Evolutionary conservation across 257 asterid genomes (phyloP), one percentile per base, ranked within the genome.

Genomic region (Solanum tarijense): DNA sequence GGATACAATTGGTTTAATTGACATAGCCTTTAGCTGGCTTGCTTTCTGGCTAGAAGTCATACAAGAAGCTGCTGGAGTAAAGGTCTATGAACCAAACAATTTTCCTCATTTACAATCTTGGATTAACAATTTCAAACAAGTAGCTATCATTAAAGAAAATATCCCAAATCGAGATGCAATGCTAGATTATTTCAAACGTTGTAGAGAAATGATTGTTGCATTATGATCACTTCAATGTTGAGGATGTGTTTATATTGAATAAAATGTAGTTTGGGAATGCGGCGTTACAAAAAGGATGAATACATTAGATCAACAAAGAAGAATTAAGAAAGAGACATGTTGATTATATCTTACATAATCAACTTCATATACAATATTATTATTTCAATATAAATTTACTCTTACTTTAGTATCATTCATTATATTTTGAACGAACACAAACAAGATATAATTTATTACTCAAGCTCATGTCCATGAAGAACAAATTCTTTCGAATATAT

Each of bases 11-110:
- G 89, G 85, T 11, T 65, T 87, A 39, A 88, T 62, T 71, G 92
- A 91, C 74, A 16, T 89, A 38, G 36, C 83, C 8, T 76, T 88
- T 48, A 89, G 87, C 1, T 91, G 91, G 91, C 36, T 89, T 20
- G 82, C 89, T 23, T 12, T 32, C 12, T 88, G 91, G 93, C 73
- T 83, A 62, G 89, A 88, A 31, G 39, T 87, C 89, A 71, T 79
- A 43, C 76, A 91, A 81, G 88, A 75, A 32, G 27, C 83, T 11
- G 87, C 68, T 31, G 93, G 86, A 1, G 39, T 55, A 8, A 55
- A 82, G 66, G 86, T 88, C 68, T 58, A 86, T 73, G 84, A 89
- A 65, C 86, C 88, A 60, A n/a, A 1, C 14, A 84, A 25, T 9
- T 78, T 89, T 5, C 89, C 89, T 20, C 74, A 65, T 9, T 62